Base-by-base conservation (phyloP, 2,329 filamentous ascomycete species). In the Colletotrichum tamarilloi region DNA sequence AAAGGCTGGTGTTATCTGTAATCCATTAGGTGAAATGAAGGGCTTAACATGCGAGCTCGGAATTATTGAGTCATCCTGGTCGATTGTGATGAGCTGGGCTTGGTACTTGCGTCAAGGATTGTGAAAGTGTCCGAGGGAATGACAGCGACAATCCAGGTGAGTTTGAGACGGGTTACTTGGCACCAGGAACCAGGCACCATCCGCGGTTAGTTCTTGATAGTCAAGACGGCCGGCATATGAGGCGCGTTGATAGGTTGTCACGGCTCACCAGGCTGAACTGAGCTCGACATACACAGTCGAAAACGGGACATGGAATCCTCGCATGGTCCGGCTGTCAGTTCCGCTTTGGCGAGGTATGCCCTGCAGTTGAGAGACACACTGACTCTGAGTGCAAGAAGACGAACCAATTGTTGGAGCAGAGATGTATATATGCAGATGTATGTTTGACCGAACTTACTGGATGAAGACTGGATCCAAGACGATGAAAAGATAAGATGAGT, bases 141-240 rank as follows among this genome's bases (percentile, higher is more conserved):
- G 68, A 62, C 63, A 67, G 68, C 63, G 57, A 24, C 49, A 67
- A 57, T n/a, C 65, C 46, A 72, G 11, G 30, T 26, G 26, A 63
- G 58, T 63, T 68, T 46, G 38, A 22, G 7, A 26, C 52, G 53
- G 30, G 6, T 12, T 46, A 14, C 64, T 72, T 68, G 57, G 65
- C 65, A 53, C 19, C 65, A 63, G 53, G 65, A 59, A 68, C 68
- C 56, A 32, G 46, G 38, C 42, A 28, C 19, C 19, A 63, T 68
- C 19, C 30, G 53, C 52, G 11, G 46, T n/a, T 35, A 55, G 28
- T 56, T 52, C n/a, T 49, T 26, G 26, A n/a, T 22, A 9, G 28
- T 55, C 14, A 19, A 19, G 55, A 56, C n/a, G 35, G 24, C 32
- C 16, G 24, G 24, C 16, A 26, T 9, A 46, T 22, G 5, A 49